Base-by-base conservation (phyloP, 2,329 filamentous ascomycete species). In the Periconia sp. region DNA sequence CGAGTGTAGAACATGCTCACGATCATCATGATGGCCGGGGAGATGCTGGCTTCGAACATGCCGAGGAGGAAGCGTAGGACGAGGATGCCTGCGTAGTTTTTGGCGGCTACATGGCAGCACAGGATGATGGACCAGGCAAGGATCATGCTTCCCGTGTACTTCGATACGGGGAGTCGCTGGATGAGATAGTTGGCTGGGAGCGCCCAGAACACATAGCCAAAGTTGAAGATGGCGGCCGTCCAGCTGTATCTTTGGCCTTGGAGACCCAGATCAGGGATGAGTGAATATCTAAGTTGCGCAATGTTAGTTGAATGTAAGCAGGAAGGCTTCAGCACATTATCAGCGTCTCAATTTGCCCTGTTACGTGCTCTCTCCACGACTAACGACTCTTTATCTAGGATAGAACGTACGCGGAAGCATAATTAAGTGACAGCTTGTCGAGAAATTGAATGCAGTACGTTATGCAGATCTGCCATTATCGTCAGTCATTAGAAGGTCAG, bases 391-490 rank as follows among this genome's bases (percentile, higher is more conserved):
- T 3, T 27, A 27, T 8, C 8, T 27, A 8, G 23, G 23, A 27
- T 5, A 27, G 3, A 27, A 27, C 23, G 54, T 75, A 76, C 10
- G 72, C 73, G 3, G 66, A 70, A 13, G 73, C 74, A 54, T 76
- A 76, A 58, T 76, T 76, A n/a, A 76, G 62, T 1, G 71, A 72
- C 8, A 74, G 64, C 51, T 76, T 75, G 58, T 75, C 76, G 23
- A 80, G 70, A 55, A 79, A 80, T 59, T 79, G 78, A 33, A 79
- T 77, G 17, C 70, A 76, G 60, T 79, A 79, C 8, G 76, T 77
- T 35, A 71, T 68, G 50, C 67, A 72, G 14, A 74, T 73, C 71
- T 74, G 30, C 17, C 15, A 7, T 23, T 50, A n/a, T 50, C 20
- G 54, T 40, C 41, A 43, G 23, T 10, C 37, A 37, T 40, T 15